Evolutionary conservation across 805 yeast species (phyloP), one percentile per base, ranked within the genome.

Genomic region (Metschnikowia reukaufii): DNA sequence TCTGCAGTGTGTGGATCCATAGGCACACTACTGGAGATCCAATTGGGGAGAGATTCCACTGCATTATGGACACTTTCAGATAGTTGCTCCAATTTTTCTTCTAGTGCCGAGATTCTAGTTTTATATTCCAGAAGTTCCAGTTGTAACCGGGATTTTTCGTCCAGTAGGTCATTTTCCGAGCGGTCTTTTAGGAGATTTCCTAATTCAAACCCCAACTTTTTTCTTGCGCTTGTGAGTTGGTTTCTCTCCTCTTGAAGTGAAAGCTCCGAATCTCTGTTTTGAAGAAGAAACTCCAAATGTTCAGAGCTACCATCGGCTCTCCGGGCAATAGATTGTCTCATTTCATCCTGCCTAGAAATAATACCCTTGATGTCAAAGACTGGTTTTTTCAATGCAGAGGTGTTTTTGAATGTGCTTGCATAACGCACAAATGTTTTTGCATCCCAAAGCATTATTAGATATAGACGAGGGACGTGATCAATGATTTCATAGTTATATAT

Each of bases 31-130:
- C 70, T 62, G 47, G 80, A 81, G 0, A 86, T 63, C 18, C 76
- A 60, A 57, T 86, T 87, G 0, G 96, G 96, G n/a, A 87, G 64
- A 0, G 70, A 60, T 8, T 78, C 81, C 1, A 79, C 78, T 12
- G 65, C 63, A 0, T 58, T 47, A 30, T 63, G 61, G 0, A 84
- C 62, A 3, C 61, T 56, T 5, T 66, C 60, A 15, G 79, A 74
- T 3, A 74, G 48, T 1, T 21, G 43, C 4, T 56, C 54, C 4
- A 58, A 52, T 40, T 58, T 48, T 4, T 45, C 36, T 40, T 70
- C 74, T 15, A 70, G 44, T 0, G 55, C 56, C 35, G 61, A 58
- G n/a, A 70, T 48, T 23, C 53, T 50, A 2, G 44, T 19, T 48
- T 72, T 71, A 23, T 63, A 52, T 3, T 52, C 57, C 21, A 51